Conservation (phyloP, 768 basidiomycete species). For the Lentinula sp. region DNA sequence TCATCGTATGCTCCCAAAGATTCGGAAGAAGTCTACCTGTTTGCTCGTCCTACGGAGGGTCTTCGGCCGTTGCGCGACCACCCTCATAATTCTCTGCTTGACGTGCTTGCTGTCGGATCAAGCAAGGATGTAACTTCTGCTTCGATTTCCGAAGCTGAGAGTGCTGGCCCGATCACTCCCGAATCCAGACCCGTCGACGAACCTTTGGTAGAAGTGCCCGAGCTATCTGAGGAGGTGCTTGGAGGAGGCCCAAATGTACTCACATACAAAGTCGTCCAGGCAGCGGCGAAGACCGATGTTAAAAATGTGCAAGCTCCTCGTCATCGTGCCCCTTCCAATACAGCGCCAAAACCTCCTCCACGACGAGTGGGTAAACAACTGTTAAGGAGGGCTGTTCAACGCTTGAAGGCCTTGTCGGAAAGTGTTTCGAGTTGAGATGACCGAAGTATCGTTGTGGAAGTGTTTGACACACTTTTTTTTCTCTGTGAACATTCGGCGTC, state of each 20-base stretch:
- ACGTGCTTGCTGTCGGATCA: background rate
- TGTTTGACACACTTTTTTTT: constrained; percentile 2
- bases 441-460: background rate
- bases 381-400: constrained; percentile 32
- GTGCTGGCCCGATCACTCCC: constrained; percentile 45
- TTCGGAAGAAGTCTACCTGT: constrained; percentile 6
- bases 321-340: constrained; percentile 5
- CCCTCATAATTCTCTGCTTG: constrained; percentile 1
- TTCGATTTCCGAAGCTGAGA: constrained; percentile 14
- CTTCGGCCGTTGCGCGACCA: background rate
- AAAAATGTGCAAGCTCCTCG: background rate
- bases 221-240: constrained; percentile 29
- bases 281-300: background rate
- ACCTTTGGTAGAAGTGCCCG: constrained; percentile 35
- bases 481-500: background rate
- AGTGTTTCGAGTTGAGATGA: constrained; percentile 16
- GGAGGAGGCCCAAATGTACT: background rate
- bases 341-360: constrained; percentile 16
- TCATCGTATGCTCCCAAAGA: background rate
- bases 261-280: background rate
- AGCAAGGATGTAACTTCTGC: background rate
- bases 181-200: constrained; percentile 30
- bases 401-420: constrained; percentile 27
- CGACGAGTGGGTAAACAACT: constrained; percentile 19
- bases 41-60: background rate